Conservation (phyloP, 371 early-diverging fungal genomes). For the Phascolomyces articulosus region DNA sequence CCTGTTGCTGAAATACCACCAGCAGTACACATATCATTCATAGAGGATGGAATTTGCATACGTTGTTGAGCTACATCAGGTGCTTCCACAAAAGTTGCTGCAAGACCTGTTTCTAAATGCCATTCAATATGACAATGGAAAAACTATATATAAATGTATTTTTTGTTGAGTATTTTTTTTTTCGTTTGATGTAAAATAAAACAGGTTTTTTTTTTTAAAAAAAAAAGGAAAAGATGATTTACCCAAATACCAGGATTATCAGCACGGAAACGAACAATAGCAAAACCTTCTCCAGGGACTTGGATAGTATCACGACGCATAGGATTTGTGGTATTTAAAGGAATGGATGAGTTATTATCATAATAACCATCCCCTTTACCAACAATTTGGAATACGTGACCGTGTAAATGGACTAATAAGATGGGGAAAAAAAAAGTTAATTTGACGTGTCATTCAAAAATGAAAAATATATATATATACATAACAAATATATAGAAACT, state of each 20-base stretch:
- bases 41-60: constrained; percentile 40
- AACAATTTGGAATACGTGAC: constrained; percentile 79
- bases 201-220: too few species aligned
- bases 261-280: constrained; percentile 70
- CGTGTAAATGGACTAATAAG: constrained; percentile 72
- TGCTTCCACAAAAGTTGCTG: constrained; percentile 67
- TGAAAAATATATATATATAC: background rate
- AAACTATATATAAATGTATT: constrained; percentile 20
- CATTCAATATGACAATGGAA: constrained; percentile 84
- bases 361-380: constrained; percentile 49
- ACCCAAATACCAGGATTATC: constrained; percentile 81
- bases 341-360: constrained; percentile 29
- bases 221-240: too few species aligned
- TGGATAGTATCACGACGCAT: constrained; percentile 68
- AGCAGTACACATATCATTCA: constrained; percentile 56
- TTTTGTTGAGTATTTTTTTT: too few species aligned
- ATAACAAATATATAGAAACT: constrained; percentile 19
- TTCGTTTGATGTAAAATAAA: too few species aligned
- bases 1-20: constrained; percentile 59
- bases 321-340: constrained; percentile 49
- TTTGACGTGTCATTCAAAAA: background rate
- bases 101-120: constrained; percentile 66
- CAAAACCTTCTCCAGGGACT: constrained; percentile 60
- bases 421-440: background rate
- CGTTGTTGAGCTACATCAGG: constrained; percentile 55